Evolutionary conservation across 164 flowering plant species (phyloP), one percentile per base, ranked within the genome.

Genomic region (Annona squamosa): DNA sequence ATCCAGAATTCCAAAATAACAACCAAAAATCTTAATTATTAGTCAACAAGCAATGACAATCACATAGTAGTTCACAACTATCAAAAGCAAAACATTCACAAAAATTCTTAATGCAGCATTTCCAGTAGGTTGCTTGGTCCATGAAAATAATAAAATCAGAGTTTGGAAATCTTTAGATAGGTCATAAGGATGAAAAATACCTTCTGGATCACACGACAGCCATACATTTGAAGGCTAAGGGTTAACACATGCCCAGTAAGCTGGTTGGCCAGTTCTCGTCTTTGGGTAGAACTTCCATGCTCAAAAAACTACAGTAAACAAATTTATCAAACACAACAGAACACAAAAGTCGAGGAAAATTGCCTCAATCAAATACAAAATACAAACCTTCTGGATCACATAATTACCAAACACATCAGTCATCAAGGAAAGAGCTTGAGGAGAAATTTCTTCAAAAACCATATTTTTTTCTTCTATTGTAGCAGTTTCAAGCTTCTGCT

Each of bases 321-420:
- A 65, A 68, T 57, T 26, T 9, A 42, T 63, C 68, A 75, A 72
- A 62, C 65, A 62, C 6, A 63, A 41, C 19, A 64, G 16, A 66
- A 74, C 44, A 5, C 18, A 1, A 63, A 63, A 44, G 42, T 13
- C 4, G 48, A 13, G 41, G 4, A n/a, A 43, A 68, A 46, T 46
- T 10, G 17, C 46, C 56, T 68, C 57, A 46, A 46, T 46, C 46
- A 19, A 17, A 9, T 59, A 10, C 47, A 4, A 65, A 64, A 17
- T 13, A 56, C 41, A 10, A 83, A 96, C 99, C 97, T 96, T 96
- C 75, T 96, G 99, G 79, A 96, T 85, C 72, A 96, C 98, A 85
- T 96, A 96, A 75, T 96, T 96, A 56, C 99, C 99, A 84, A 96
- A 96, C 18, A 96, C 99, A 81, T 96, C 98, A 69, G 97, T 96